These are phyloP conservation scores for Tricholoma matsutake DNA, from an alignment of 768 basidiomycete species.

Conservation along the genomic window DNA sequence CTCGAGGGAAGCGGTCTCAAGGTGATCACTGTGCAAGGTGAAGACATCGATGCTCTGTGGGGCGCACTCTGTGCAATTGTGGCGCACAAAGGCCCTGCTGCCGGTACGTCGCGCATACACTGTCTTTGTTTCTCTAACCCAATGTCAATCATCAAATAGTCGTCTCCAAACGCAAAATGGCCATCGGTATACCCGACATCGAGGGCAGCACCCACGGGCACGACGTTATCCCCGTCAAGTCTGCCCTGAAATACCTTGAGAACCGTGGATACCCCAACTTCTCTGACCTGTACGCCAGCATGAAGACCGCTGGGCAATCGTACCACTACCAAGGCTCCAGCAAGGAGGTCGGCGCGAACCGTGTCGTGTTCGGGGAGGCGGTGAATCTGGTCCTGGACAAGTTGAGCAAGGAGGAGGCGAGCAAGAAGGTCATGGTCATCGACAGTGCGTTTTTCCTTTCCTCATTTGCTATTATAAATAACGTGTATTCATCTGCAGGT, in stretches of 20 bases:
- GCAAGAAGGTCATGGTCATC: slow-evolving; percentile 81
- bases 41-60: slow-evolving; percentile 81
- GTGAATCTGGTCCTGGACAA: slow-evolving; percentile 76
- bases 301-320: slow-evolving; percentile 54
- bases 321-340: slow-evolving; percentile 70
- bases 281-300: slow-evolving; percentile 53
- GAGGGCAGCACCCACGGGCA: slow-evolving; percentile 80
- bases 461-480: slow-evolving; percentile 2
- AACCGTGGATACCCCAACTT: slow-evolving; percentile 54
- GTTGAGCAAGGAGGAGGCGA: slow-evolving; percentile 72
- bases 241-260: slow-evolving; percentile 72
- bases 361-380: slow-evolving; percentile 83
- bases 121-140: not conserved
- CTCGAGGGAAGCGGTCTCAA: slow-evolving; percentile 81
- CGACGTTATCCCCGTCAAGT: slow-evolving; percentile 81
- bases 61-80: slow-evolving; percentile 54
- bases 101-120: slow-evolving; percentile 41
- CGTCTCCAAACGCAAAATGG: slow-evolving; percentile 66
- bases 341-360: slow-evolving; percentile 75
- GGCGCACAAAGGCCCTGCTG: slow-evolving; percentile 70
- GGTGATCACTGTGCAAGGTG: slow-evolving; percentile 70
- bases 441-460: slow-evolving; percentile 55
- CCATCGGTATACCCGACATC: slow-evolving; percentile 67
- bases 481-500: slow-evolving; percentile 33
- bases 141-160: slow-evolving; percentile 37